Evolutionary conservation across 2,329 filamentous ascomycete species (phyloP).

Genomic region (Fusarium poae): DNA sequence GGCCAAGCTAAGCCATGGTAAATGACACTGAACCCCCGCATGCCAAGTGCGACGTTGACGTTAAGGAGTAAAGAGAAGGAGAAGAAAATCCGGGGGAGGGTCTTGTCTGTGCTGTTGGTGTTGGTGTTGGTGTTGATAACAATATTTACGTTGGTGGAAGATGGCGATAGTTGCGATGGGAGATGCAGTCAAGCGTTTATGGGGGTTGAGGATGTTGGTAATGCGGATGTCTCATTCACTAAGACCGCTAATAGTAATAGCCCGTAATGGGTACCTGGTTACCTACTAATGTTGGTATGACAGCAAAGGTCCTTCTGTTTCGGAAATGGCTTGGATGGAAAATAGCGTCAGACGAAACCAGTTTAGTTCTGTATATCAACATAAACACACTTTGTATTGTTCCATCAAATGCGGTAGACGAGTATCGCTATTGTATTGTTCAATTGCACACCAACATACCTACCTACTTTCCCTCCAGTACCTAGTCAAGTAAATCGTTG

Average conservation of each 20-base stretch:
- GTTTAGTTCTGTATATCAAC: conserved; percentile 5
- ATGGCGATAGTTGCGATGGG: neutral
- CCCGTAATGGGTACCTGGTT: neutral
- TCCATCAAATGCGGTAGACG: neutral
- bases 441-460: neutral
- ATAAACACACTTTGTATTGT: neutral
- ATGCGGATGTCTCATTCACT: neutral
- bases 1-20: conserved; percentile 16
- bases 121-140: neutral
- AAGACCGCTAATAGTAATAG: neutral
- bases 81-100: conserved; percentile 27
- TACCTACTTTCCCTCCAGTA: neutral
- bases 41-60: conserved; percentile 30
- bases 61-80: neutral
- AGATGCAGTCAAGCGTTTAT: neutral
- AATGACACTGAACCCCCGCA: conserved; percentile 24
- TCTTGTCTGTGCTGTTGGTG: conserved; percentile 14
- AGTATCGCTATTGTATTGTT: neutral
- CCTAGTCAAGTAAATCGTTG: neutral
- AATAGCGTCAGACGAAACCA: neutral
- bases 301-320: conserved; percentile 18
- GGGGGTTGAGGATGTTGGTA: neutral
- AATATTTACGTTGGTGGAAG: too few species aligned
- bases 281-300: conserved; percentile 6
- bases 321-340: conserved; percentile 3